Evolutionary conservation across 2,329 filamentous ascomycete species (phyloP), one percentile per base, ranked within the genome.

Genomic region (Zalaria obscura): DNA sequence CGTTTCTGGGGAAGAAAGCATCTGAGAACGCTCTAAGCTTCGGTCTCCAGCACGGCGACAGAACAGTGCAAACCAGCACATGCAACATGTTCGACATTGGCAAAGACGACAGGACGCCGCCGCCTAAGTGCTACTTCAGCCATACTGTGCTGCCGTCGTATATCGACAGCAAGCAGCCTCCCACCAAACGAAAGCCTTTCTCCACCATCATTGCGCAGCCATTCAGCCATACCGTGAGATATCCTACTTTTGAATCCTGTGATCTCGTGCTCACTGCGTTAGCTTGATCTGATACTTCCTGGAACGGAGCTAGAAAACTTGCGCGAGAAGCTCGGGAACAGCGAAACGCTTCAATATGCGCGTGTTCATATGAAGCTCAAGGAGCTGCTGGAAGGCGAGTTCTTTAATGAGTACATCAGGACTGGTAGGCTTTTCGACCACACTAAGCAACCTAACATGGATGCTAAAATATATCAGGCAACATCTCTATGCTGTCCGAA

Each of bases 381-480:
- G 5, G 77, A 85, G 44, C 56, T 96, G 4, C 57, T 96, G 1
- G 70, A 81, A 29, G 75, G 76, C 1, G 73, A 78, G 0, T 93
- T 95, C 52, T 87, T 94, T 53, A 80, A 75, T n/a, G 69, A 78
- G 35, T 88, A 93, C 55, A 79, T 96, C 50, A 93, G 93, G 59
- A 72, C 71, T 45, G 83, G 83, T 83, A 63, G 25, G 56, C 41
- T 10, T 3, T 27, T 9, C 33, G 27, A 18, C 11, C 31, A 18
- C 31, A 33, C 25, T 31, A 8, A 36, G 25, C 11, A 11, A 36
- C 35, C 7, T 18, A 11, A 8, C 7, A n/a, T 32, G 7, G 7
- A 7, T 7, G 27, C 34, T 40, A 10, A 31, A 40, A 4, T 35
- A 29, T 27, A 10, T 2, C 45, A 87, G 85, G 85, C 4, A 79